Evolutionary conservation across 257 asterid genomes (phyloP), one percentile per base, ranked within the genome.

Genomic region (Lavandula angustifolia): DNA sequence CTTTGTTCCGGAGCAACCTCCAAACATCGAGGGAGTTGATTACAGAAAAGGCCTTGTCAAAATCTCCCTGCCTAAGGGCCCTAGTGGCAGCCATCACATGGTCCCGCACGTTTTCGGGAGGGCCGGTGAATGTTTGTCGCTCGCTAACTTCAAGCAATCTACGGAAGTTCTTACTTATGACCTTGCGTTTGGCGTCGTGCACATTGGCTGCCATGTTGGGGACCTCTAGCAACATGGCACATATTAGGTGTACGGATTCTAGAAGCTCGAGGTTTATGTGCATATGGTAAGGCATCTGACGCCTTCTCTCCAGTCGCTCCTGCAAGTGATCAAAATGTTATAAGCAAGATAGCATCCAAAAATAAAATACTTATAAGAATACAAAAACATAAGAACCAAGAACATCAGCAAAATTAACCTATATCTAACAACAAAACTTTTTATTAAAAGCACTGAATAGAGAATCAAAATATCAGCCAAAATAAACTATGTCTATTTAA

Each of bases 261-360:
- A 94, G 95, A 69, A 94, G 96, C 82, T 94, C 99, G 5, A 94
- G 96, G 73, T 94, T 94, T 66, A 94, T 94, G 61, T 94, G 99
- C 97, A 89, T 87, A 60, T 92, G 99, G 70, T 92, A 92, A 6
- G 99, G 99, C 99, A 92, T 89, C 73, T 89, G 96, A 32, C 99
- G 95, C 85, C 99, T 84, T 72, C 94, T 84, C 81, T 92, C 99
- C 74, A 78, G 71, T 18, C 97, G 89, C 69, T 92, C 99, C 99
- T 92, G 79, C 41, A 68, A 43, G 67, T 18, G 31, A 60, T 16
- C 7, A 46, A 31, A n/a, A 33, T n/a, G 7, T 32, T 62, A 46
- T 18, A 61, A 14, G 42, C 11, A 33, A 22, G 40, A 37, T 16
- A 48, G 11, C 8, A 4, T 6, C 35, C 22, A 42, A 0, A 0